phyloP scores from a whole-genome alignment of 345 rosid genomes.

The Limnanthes douglasii region DNA sequence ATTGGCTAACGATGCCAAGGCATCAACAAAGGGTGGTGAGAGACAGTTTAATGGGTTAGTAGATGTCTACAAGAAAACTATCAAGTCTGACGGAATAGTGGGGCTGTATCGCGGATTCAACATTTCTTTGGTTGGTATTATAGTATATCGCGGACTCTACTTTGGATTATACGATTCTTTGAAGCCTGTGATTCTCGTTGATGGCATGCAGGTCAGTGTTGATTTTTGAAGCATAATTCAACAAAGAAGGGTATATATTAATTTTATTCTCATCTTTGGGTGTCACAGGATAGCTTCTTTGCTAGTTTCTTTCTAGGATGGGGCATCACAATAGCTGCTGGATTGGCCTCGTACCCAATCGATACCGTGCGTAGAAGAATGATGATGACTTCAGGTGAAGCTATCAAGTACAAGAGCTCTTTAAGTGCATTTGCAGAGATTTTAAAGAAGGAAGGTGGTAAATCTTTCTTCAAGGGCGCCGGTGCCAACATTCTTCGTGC shows the following conservation, averaged over 20 bases:
- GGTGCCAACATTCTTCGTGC: neutral
- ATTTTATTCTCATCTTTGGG: neutral
- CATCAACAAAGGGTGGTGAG: neutral
- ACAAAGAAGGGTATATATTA: neutral
- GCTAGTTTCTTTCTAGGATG: neutral
- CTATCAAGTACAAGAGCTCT: slow-evolving; percentile 14
- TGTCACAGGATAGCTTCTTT: neutral
- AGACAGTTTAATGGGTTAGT: neutral
- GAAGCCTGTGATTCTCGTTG: too few relatives aligned
- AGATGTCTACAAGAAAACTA: neutral
- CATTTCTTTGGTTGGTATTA: neutral
- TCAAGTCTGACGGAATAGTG: neutral
- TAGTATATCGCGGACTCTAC: neutral
- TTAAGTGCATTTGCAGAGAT: slow-evolving; percentile 11
- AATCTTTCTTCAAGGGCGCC: slow-evolving; percentile 4
- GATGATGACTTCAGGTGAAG: slow-evolving; percentile 29
- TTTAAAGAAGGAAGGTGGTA: slow-evolving; percentile 1
- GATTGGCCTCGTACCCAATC: slow-evolving; percentile 12
- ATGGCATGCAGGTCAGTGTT: too few relatives aligned
- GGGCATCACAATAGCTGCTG: neutral
- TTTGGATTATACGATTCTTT: neutral
- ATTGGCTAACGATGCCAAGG: neutral
- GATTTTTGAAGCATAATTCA: neutral
- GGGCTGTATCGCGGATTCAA: neutral
- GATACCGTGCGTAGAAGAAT: slow-evolving; percentile 14